These are phyloP conservation scores for Caryopteris hybrid DNA, from an alignment of 305 asterid species.

Conservation along the genomic window DNA sequence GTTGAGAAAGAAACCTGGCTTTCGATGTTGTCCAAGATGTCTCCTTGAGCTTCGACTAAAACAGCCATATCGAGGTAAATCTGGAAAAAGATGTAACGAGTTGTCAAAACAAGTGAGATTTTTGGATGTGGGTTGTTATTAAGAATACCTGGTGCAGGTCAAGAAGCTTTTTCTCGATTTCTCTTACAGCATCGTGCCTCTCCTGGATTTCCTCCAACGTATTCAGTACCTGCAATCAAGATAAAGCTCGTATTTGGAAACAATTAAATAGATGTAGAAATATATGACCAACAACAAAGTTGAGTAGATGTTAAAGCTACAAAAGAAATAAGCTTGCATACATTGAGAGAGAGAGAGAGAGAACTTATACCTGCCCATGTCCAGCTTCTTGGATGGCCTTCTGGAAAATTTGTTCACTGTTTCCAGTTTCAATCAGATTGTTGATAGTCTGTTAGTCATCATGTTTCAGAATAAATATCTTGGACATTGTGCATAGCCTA, in stretches of 20 bases:
- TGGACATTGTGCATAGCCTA: not conserved
- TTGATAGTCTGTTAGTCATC: conserved; percentile 64
- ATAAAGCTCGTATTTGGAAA: not conserved
- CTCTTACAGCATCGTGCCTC: conserved; percentile 80
- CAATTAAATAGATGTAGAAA: not conserved
- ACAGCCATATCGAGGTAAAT: conserved; percentile 87
- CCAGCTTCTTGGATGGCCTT: conserved; percentile 83
- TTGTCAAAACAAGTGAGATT: not conserved
- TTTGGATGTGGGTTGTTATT: not conserved
- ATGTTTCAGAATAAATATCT: conserved; percentile 7
- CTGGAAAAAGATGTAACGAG: conserved; percentile 17
- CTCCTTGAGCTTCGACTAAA: conserved; percentile 82
- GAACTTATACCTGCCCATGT: conserved; percentile 58
- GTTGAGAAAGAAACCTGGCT: conserved; percentile 49
- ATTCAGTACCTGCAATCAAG: conserved; percentile 45
- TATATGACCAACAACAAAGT: no score
- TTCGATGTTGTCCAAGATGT: conserved; percentile 74
- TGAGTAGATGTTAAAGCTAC: no score
- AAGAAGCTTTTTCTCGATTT: conserved; percentile 80
- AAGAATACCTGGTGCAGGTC: conserved; percentile 68
- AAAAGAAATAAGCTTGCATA: no score
- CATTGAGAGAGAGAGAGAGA: not conserved
- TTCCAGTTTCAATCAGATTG: conserved; percentile 78
- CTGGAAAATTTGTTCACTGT: conserved; percentile 87
- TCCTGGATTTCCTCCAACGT: conserved; percentile 87